Percentiles rank a stretch among this genome's conserved stretches.
Evolutionary conservation across 2,329 filamentous ascomycete genomes (phyloP).

Genomic region (Keithomyces neogunnii): DNA sequence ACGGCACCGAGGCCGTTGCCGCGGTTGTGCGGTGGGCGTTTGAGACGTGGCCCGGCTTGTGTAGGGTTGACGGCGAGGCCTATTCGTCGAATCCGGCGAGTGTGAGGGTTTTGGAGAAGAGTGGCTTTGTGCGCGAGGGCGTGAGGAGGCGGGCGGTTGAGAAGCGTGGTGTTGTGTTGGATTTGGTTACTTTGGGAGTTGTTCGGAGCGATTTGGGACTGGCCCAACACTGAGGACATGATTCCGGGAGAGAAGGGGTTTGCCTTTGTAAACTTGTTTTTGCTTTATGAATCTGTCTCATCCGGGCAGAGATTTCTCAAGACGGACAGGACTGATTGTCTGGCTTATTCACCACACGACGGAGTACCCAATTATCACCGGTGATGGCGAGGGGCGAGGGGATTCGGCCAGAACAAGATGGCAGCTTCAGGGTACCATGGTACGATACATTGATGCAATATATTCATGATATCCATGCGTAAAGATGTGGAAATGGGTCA

Average conservation of each 20-base stretch:
- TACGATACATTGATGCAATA: no score
- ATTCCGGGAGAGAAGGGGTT: no score
- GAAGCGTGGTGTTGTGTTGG: constrained; percentile 32
- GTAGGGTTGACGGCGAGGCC: constrained; percentile 20
- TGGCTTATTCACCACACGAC: no score
- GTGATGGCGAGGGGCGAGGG: no score
- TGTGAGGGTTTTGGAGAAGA: constrained; percentile 30
- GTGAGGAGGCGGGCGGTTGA: constrained; percentile 28
- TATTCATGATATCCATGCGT: no score
- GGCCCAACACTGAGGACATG: no score
- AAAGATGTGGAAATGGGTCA: no score
- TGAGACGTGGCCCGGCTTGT: constrained; percentile 22
- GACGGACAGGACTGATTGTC: no score
- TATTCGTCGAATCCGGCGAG: constrained; percentile 33
- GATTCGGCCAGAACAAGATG: no score
- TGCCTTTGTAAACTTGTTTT: not conserved
- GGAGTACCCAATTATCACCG: no score
- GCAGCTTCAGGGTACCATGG: no score
- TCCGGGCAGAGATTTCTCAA: no score
- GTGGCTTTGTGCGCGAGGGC: constrained; percentile 28
- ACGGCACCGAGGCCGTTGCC: constrained; percentile 29
- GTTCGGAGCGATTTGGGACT: constrained; percentile 24
- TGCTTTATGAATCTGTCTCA: not conserved
- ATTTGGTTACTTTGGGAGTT: constrained; percentile 29
- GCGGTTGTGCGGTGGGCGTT: constrained; percentile 36